phyloP scores from a whole-genome alignment of 345 rosid genomes.

The Eucalyptus sp. region DNA sequence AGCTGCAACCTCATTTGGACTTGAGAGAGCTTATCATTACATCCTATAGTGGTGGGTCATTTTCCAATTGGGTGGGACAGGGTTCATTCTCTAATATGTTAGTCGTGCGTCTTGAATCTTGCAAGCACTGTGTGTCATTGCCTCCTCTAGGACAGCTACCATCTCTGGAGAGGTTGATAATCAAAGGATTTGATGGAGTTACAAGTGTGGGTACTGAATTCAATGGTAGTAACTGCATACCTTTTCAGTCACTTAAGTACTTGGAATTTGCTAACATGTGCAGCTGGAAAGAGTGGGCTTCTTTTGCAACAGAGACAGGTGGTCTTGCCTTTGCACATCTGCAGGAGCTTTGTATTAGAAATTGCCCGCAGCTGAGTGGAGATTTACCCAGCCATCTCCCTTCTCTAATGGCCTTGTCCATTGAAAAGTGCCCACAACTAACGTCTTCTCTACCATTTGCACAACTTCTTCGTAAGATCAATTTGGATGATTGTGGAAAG shows the following conservation, averaged over 20 bases:
- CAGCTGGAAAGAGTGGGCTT: neutral
- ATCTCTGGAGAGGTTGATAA: conserved; percentile 12
- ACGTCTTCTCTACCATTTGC: neutral
- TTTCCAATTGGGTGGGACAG: conserved; percentile 24
- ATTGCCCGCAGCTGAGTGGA: neutral
- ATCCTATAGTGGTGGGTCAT: conserved; percentile 14
- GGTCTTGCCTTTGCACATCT: neutral
- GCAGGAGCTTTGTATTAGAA: neutral
- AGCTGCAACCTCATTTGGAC: conserved; percentile 21
- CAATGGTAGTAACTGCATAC: conserved; percentile 4
- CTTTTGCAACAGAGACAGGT: neutral
- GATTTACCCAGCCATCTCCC: neutral
- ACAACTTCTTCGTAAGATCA: neutral
- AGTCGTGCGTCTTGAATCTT: conserved; percentile 3
- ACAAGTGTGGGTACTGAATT: conserved; percentile 15
- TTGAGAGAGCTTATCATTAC: conserved; percentile 14
- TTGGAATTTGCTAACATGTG: neutral
- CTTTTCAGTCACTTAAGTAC: conserved; percentile 18
- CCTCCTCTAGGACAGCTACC: conserved; percentile 29
- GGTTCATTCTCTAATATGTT: conserved; percentile 4
- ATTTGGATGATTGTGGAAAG: neutral
- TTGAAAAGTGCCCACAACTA: neutral
- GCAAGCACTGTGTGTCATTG: conserved; percentile 15
- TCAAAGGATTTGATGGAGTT: conserved; percentile 9
- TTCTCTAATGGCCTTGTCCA: neutral